Conservation (phyloP, 331 rosid genomes). For the Stylosanthes scabra region DNA sequence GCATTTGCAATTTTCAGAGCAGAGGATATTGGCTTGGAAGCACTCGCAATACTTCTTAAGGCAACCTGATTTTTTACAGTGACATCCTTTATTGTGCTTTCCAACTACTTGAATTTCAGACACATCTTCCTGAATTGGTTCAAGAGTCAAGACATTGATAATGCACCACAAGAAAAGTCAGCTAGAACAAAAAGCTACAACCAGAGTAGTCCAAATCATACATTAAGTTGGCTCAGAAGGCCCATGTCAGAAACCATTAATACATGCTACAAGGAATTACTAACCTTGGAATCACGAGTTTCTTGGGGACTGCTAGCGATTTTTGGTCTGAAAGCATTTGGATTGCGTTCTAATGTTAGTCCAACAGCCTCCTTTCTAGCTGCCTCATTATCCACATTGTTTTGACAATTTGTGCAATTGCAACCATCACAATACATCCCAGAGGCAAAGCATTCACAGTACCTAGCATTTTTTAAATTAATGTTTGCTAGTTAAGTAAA, state of each 20-base stretch:
- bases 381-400: conserved; percentile 71
- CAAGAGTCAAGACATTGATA: conserved; percentile 41
- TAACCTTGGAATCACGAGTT: conserved; percentile 58
- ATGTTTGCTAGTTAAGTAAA: conserved; percentile 25
- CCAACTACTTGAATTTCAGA: conserved; percentile 64
- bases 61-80: conserved; percentile 90
- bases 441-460: conserved; percentile 84
- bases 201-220: conserved; percentile 26
- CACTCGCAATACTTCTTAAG: conserved; percentile 93
- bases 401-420: conserved; percentile 70
- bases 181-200: conserved; percentile 32
- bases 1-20: conserved; percentile 97
- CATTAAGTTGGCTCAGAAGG: conserved; percentile 27
- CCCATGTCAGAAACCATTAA: background rate
- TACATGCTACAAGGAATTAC: conserved; percentile 31
- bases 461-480: conserved; percentile 55
- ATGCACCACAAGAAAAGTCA: conserved; percentile 34
- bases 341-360: conserved; percentile 73
- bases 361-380: conserved; percentile 73
- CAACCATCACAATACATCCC: conserved; percentile 83
- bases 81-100: conserved; percentile 91
- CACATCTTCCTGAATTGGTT: conserved; percentile 59
- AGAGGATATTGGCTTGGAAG: conserved; percentile 78
- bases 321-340: conserved; percentile 87
- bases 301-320: conserved; percentile 72